These are phyloP conservation scores for Artemisia annua DNA, from an alignment of 129 eudicot species.

Conservation along the genomic window DNA sequence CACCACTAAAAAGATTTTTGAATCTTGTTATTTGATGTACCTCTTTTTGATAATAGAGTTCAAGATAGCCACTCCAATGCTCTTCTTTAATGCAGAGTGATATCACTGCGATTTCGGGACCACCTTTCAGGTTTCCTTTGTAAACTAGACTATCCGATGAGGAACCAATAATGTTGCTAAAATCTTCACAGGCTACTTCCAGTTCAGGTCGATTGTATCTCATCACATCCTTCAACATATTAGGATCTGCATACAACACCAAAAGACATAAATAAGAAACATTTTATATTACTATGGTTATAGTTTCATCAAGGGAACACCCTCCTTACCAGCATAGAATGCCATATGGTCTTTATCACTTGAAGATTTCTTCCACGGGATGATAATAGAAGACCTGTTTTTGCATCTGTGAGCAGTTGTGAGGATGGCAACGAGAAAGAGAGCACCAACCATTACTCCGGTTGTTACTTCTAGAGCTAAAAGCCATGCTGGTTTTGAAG, in stretches of 20 bases:
- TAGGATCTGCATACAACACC: slow-evolving; percentile 54
- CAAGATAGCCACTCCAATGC: slow-evolving; percentile 85
- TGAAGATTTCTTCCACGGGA: slow-evolving; percentile 81
- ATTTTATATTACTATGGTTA: neutral
- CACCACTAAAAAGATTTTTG: slow-evolving; percentile 2
- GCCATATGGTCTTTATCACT: slow-evolving; percentile 60
- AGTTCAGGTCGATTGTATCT: slow-evolving; percentile 80
- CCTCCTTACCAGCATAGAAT: slow-evolving; percentile 54
- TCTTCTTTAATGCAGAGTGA: slow-evolving; percentile 93
- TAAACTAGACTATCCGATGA: slow-evolving; percentile 90
- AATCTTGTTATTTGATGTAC: slow-evolving; percentile 34
- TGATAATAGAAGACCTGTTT: slow-evolving; percentile 53
- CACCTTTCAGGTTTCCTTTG: slow-evolving; percentile 90
- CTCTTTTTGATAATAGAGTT: slow-evolving; percentile 92
- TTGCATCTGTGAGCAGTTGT: slow-evolving; percentile 58
- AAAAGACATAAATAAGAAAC: neutral
- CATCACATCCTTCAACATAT: slow-evolving; percentile 63
- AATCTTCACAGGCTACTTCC: slow-evolving; percentile 98
- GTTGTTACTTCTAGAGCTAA: slow-evolving; percentile 71
- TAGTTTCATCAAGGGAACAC: neutral
- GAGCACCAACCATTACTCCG: slow-evolving; percentile 63
- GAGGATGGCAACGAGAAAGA: slow-evolving; percentile 55
- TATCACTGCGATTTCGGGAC: slow-evolving; percentile 92
- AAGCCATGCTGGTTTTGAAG: slow-evolving; percentile 79
- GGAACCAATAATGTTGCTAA: slow-evolving; percentile 94